phyloP scores from a whole-genome alignment of 176 grass and related monocot species.

The Eleusine indica region DNA sequence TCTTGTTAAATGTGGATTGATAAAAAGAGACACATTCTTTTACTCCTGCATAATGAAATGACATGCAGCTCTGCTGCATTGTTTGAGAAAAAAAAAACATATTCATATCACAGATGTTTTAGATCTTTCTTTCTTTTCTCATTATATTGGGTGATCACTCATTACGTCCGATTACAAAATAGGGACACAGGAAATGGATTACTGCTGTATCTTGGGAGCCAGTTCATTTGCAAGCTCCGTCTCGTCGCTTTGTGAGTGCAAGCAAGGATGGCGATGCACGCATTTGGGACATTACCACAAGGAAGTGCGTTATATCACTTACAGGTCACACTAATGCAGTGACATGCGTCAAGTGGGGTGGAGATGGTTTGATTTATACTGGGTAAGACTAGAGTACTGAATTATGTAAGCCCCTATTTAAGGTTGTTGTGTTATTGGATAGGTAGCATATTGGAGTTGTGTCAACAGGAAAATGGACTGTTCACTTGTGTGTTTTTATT shows the following conservation, averaged over 20 bases:
- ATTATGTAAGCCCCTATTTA: neutral
- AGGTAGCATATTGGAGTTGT: neutral
- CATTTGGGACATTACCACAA: conserved; percentile 80
- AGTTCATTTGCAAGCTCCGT: conserved; percentile 88
- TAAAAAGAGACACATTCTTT: neutral
- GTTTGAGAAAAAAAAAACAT: conserved; percentile 7
- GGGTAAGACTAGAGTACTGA: conserved; percentile 55
- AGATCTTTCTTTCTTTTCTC: neutral
- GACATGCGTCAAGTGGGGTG: conserved; percentile 98
- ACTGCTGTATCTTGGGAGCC: conserved; percentile 96
- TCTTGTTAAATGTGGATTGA: neutral
- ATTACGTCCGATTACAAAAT: conserved; percentile 15
- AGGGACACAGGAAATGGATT: conserved; percentile 99
- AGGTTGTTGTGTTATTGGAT: neutral
- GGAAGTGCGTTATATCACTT: conserved; percentile 82
- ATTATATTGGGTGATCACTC: neutral
- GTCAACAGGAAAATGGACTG: neutral
- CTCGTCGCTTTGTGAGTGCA: conserved; percentile 85
- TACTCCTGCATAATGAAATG: too few species aligned
- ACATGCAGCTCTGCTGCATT: too few species aligned
- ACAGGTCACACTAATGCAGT: conserved; percentile 85
- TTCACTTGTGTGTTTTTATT: neutral
- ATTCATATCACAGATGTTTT: neutral
- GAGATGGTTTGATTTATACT: conserved; percentile 92
- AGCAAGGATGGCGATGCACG: conserved; percentile 98